phyloP scores from a whole-genome alignment of 108 stramenopile genomes.

The Mediolabrus comicus region DNA sequence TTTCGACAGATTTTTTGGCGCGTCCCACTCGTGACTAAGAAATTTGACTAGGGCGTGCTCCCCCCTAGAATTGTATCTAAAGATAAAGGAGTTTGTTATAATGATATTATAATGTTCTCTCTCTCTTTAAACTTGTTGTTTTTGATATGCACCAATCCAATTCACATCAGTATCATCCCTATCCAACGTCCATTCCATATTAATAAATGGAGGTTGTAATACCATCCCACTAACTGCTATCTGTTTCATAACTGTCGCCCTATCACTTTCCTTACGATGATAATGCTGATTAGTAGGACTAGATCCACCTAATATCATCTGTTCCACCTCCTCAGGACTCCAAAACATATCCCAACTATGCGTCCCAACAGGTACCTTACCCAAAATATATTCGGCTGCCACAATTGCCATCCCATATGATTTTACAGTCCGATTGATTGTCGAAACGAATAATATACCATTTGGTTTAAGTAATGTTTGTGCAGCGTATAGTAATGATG shows the following conservation, averaged over 20 bases:
- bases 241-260: conserved; percentile 40
- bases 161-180: conserved; percentile 69
- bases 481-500: conserved; percentile 61
- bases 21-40: too few relatives aligned
- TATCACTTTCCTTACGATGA: neutral
- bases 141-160: conserved; percentile 83
- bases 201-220: conserved; percentile 49
- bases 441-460: conserved; percentile 88
- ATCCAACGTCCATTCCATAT: conserved; percentile 76
- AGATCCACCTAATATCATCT: conserved; percentile 16
- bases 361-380: conserved; percentile 89
- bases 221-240: conserved; percentile 60
- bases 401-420: conserved; percentile 82
- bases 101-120: too few relatives aligned
- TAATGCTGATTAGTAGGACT: neutral
- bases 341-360: conserved; percentile 89
- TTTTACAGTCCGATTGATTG: conserved; percentile 88
- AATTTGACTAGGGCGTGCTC: too few relatives aligned
- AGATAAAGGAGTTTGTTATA: too few relatives aligned
- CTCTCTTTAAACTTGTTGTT: conserved; percentile 6
- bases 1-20: too few relatives aligned
- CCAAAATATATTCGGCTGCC: conserved; percentile 89
- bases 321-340: conserved; percentile 66
- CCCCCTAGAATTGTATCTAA: too few relatives aligned
- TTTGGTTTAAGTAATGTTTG: conserved; percentile 67